These are phyloP conservation scores for Acanthamoeba culbertsoni DNA, from an alignment of 208 protist species.

Conservation along the genomic window DNA sequence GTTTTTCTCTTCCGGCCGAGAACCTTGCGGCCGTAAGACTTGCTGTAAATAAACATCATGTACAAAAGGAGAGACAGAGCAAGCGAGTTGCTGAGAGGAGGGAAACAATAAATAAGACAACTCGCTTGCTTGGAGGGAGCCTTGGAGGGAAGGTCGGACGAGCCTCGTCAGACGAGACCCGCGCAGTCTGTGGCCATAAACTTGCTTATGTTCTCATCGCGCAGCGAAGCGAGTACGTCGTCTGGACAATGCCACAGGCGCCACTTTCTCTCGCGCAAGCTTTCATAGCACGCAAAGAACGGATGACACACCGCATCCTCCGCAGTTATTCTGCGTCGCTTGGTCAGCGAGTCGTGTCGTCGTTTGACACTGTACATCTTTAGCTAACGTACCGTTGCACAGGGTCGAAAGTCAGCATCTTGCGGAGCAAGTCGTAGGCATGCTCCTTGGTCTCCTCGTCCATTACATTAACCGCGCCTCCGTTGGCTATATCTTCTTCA, in stretches of 20 bases:
- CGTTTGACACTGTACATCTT: background rate
- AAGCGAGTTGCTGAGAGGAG: background rate
- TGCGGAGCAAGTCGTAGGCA: background rate
- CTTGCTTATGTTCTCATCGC: background rate
- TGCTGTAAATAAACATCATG: background rate
- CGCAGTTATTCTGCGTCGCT: background rate
- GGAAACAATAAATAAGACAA: background rate
- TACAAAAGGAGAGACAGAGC: background rate
- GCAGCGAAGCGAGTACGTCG: background rate
- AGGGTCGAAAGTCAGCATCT: conserved; percentile 25
- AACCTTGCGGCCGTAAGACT: background rate
- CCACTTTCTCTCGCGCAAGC: background rate
- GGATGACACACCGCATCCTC: background rate
- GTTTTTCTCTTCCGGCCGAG: background rate
- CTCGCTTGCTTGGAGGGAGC: background rate
- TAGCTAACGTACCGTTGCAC: background rate
- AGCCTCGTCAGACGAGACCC: background rate
- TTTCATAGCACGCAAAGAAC: conserved; percentile 7
- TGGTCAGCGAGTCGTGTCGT: background rate
- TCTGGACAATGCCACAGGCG: conserved; percentile 1
- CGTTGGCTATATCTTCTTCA: background rate
- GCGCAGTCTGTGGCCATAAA: background rate
- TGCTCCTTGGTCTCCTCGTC: background rate
- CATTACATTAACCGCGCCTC: background rate
- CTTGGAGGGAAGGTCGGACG: background rate